These are phyloP conservation scores for Dryadomyces sulphureus DNA, from an alignment of 2,329 filamentous ascomycete genomes.

Conservation along the genomic window DNA sequence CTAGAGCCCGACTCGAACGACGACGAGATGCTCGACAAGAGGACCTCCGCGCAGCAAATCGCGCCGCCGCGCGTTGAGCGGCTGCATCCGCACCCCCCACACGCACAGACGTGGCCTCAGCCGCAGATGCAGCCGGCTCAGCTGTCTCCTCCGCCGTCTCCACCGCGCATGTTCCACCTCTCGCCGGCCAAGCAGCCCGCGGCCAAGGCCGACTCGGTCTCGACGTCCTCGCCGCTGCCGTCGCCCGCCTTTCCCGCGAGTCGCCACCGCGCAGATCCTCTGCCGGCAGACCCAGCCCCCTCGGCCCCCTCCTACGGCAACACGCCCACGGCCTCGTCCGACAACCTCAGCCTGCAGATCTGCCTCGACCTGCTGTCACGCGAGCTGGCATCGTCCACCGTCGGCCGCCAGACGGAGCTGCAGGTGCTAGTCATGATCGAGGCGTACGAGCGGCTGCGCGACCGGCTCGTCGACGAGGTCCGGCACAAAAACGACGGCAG, in stretches of 20 bases:
- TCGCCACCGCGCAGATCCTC: neutral
- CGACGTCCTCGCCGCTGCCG: slow-evolving; percentile 1
- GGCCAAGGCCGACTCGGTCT: neutral
- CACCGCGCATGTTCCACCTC: slow-evolving; percentile 2
- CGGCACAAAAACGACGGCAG: slow-evolving; percentile 15
- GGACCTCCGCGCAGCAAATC: neutral
- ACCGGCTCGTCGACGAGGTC: slow-evolving; percentile 22
- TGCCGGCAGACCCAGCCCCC: no score
- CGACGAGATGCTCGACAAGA: neutral
- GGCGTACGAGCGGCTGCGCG: slow-evolving; percentile 37
- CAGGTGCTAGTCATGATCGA: slow-evolving; percentile 45
- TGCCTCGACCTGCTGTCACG: slow-evolving; percentile 34
- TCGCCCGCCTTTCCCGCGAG: neutral
- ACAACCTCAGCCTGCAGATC: slow-evolving; percentile 31
- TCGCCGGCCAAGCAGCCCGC: neutral
- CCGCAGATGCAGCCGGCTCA: neutral
- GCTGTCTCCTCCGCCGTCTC: no score
- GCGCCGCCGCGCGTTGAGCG: neutral
- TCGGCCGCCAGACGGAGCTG: slow-evolving; percentile 20
- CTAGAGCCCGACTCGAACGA: slow-evolving; percentile 7
- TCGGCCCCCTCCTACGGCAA: neutral
- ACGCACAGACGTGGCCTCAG: neutral
- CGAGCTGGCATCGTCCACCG: slow-evolving; percentile 30
- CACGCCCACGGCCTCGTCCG: slow-evolving; percentile 11
- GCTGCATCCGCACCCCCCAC: neutral